These are phyloP conservation scores for Chaetomiaceae sp. DNA, from an alignment of 2,329 filamentous ascomycete genomes.

Conservation along the genomic window DNA sequence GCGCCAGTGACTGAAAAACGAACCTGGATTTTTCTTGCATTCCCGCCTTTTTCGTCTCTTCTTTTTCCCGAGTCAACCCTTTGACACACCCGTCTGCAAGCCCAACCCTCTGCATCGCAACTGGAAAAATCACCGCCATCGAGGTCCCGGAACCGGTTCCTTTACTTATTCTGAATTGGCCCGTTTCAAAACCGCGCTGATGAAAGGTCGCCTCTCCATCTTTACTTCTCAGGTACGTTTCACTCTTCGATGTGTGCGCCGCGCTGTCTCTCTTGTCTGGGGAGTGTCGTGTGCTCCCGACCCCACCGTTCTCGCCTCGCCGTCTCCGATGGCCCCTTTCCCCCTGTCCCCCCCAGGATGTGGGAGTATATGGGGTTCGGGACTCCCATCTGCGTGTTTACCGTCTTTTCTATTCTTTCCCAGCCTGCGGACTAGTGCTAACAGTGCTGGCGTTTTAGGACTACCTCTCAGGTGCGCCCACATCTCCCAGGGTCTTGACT, in stretches of 20 bases:
- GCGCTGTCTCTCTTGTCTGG: neutral
- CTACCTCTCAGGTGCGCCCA: constrained; percentile 67
- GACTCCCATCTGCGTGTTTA: constrained; percentile 3
- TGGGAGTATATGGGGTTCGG: constrained; percentile 2
- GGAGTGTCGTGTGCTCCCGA: constrained; percentile 1
- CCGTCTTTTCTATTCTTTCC: constrained; percentile 8
- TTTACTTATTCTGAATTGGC: constrained; percentile 31
- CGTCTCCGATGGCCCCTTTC: constrained; percentile 1
- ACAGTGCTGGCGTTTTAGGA: constrained; percentile 48
- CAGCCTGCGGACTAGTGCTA: constrained; percentile 34
- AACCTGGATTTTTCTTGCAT: constrained; percentile 19
- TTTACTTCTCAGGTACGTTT: constrained; percentile 78
- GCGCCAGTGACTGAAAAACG: constrained; percentile 18
- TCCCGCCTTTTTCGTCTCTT: constrained; percentile 16
- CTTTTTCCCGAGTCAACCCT: constrained; percentile 15
- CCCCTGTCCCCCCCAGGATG: neutral
- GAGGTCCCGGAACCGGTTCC: constrained; percentile 19
- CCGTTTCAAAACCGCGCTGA: constrained; percentile 59
- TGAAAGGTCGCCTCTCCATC: constrained; percentile 78
- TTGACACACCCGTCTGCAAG: constrained; percentile 11
- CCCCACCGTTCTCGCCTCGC: constrained; percentile 15
- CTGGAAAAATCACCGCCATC: constrained; percentile 16
- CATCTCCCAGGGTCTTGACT: constrained; percentile 33
- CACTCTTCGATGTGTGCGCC: neutral
- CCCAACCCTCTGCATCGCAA: constrained; percentile 7